Evolutionary conservation across 106 monocot genomes (phyloP).

Genomic region (Dioscorea zingiberensis): DNA sequence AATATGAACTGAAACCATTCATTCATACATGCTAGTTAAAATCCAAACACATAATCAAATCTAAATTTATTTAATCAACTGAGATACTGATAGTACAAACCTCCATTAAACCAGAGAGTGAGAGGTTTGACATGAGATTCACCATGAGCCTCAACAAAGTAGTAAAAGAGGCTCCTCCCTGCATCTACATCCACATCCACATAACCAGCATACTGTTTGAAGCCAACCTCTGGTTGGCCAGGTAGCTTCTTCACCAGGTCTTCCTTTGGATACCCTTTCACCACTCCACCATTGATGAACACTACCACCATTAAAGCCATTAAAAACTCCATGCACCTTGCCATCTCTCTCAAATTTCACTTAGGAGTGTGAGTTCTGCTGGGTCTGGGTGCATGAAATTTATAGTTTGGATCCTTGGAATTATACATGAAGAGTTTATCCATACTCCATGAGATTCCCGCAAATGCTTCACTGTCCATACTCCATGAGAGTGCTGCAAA

Average conservation of each 20-base stretch:
- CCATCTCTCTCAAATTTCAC: background rate
- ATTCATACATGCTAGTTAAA: background rate
- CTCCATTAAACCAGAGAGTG: slow-evolving; percentile 25
- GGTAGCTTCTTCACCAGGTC: slow-evolving; percentile 20
- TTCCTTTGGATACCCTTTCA: slow-evolving; percentile 16
- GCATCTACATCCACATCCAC: slow-evolving; percentile 26
- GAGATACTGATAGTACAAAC: too few relatives aligned
- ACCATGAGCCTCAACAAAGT: slow-evolving; percentile 22
- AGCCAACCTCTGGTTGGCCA: slow-evolving; percentile 21
- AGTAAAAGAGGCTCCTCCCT: slow-evolving; percentile 33
- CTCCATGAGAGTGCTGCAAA: too few relatives aligned
- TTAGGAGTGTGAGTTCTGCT: too few relatives aligned
- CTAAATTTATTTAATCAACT: too few relatives aligned
- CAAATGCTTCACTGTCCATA: too few relatives aligned
- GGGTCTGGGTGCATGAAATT: too few relatives aligned
- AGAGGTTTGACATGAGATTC: slow-evolving; percentile 17
- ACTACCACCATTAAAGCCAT: slow-evolving; percentile 1
- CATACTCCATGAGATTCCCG: too few relatives aligned
- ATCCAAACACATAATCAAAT: too few relatives aligned
- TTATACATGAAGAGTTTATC: too few relatives aligned
- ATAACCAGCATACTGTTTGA: slow-evolving; percentile 34
- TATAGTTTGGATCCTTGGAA: too few relatives aligned
- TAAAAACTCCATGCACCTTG: background rate
- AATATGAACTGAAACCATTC: too few relatives aligned
- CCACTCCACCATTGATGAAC: background rate